Evolutionary conservation across 805 yeast genomes (phyloP).

Genomic region (Myxozyma udenii): DNA sequence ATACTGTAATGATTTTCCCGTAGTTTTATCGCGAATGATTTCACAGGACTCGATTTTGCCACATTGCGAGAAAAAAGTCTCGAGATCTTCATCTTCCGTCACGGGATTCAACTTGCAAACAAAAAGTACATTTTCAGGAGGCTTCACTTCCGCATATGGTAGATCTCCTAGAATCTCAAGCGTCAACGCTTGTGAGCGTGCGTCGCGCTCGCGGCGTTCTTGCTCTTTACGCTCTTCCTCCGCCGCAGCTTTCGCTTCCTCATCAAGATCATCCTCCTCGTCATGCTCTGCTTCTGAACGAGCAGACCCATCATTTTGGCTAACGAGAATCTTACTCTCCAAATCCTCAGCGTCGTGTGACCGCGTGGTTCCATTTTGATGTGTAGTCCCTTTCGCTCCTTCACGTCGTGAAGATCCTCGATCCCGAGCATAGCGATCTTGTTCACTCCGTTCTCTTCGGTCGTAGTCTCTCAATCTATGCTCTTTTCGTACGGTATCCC

Average conservation of each 20-base stretch:
- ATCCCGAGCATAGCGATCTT: neutral
- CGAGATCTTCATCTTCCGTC: slow-evolving; percentile 56
- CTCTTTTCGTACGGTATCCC: too few relatives aligned
- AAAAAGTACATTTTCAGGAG: slow-evolving; percentile 60
- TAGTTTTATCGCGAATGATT: slow-evolving; percentile 48
- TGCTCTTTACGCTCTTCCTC: slow-evolving; percentile 36
- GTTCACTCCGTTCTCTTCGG: too few relatives aligned
- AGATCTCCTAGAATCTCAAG: slow-evolving; percentile 63
- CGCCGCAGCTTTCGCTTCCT: slow-evolving; percentile 20
- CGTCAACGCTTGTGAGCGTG: slow-evolving; percentile 56
- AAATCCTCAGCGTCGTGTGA: slow-evolving; percentile 7
- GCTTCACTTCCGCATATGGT: slow-evolving; percentile 55
- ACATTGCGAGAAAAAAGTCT: slow-evolving; percentile 57
- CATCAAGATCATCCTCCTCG: neutral
- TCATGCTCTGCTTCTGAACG: neutral
- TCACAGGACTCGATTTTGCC: slow-evolving; percentile 55
- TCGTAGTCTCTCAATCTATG: too few relatives aligned
- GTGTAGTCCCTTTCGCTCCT: too few relatives aligned
- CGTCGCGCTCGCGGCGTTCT: slow-evolving; percentile 38
- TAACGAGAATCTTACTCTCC: slow-evolving; percentile 13
- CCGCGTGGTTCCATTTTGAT: neutral
- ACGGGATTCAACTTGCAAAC: slow-evolving; percentile 62
- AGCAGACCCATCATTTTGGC: slow-evolving; percentile 1
- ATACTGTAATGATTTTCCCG: slow-evolving; percentile 54
- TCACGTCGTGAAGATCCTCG: neutral